phyloP scores from a whole-genome alignment of 2,329 filamentous ascomycete genomes.

The Curvularia spicifera region DNA sequence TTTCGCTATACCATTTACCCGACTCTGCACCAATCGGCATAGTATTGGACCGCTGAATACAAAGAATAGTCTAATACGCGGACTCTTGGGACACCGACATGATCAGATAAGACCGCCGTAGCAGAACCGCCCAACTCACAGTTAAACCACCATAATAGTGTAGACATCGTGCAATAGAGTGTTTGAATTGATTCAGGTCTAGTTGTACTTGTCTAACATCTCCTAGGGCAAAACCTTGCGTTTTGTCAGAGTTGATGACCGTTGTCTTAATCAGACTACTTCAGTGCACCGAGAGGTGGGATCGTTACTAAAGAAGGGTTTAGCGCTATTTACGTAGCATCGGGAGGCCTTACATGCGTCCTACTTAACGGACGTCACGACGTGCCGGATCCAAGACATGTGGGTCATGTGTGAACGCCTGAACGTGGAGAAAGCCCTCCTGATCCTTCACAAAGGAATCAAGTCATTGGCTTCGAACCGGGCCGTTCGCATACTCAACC shows the following conservation, averaged over 20 bases:
- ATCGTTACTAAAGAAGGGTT: not conserved
- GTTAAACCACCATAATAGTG: too few relatives aligned
- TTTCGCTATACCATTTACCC: not conserved
- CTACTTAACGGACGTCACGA: constrained; percentile 1
- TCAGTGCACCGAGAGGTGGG: not conserved
- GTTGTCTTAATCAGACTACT: too few relatives aligned
- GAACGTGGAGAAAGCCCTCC: constrained; percentile 7
- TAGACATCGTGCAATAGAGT: too few relatives aligned
- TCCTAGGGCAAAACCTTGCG: too few relatives aligned
- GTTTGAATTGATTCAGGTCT: too few relatives aligned
- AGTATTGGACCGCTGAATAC: not conserved
- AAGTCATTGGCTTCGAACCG: not conserved
- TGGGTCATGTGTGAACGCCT: constrained; percentile 21
- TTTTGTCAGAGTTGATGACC: too few relatives aligned
- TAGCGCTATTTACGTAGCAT: constrained; percentile 1
- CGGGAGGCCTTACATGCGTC: constrained; percentile 5
- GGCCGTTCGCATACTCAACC: not conserved
- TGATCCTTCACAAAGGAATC: not conserved
- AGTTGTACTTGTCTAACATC: too few relatives aligned
- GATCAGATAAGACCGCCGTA: too few relatives aligned
- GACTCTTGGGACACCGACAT: too few relatives aligned
- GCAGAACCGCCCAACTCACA: too few relatives aligned
- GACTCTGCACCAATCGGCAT: constrained; percentile 1
- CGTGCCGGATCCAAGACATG: not conserved
- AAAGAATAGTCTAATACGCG: not conserved